phyloP scores from a whole-genome alignment of 2,329 filamentous ascomycete species.

The Pseudopithomyces chartarum region DNA sequence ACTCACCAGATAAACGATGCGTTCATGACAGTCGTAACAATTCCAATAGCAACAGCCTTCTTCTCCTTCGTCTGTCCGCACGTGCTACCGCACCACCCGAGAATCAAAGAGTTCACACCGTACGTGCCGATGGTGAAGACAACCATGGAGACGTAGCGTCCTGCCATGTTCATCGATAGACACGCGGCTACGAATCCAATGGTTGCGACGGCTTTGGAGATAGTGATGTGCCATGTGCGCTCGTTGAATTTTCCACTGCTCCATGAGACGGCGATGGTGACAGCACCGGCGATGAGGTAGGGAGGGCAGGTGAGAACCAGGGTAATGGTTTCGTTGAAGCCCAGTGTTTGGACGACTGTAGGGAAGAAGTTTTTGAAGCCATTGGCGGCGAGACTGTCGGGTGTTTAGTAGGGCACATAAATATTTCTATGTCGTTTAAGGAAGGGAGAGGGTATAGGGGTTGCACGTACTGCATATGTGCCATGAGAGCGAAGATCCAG shows the following conservation, averaged over 20 bases:
- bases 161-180: conserved; percentile 42
- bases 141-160: conserved; percentile 36
- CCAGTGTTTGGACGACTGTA: conserved; percentile 39
- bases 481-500: conserved; percentile 46
- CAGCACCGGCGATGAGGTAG: conserved; percentile 52
- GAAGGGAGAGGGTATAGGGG: too few relatives aligned
- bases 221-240: conserved; percentile 55
- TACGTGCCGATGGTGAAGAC: conserved; percentile 45
- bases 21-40: conserved; percentile 52
- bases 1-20: conserved; percentile 47
- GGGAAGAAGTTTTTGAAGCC: conserved; percentile 41
- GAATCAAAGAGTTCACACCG: conserved; percentile 48
- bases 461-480: conserved; percentile 26
- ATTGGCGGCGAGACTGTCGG: background rate
- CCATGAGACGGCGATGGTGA: conserved; percentile 55
- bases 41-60: conserved; percentile 51
- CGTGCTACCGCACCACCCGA: conserved; percentile 52
- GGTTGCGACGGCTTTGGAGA: conserved; percentile 45
- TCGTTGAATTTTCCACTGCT: conserved; percentile 57
- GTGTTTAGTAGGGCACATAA: background rate
- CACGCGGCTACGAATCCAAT: conserved; percentile 47
- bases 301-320: conserved; percentile 52
- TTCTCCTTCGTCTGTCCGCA: conserved; percentile 54
- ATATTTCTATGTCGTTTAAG: too few relatives aligned
- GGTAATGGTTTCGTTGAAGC: conserved; percentile 43